phyloP scores from a whole-genome alignment of 1,284 basidiomycete species.

The Exobasidium rhododendri region DNA sequence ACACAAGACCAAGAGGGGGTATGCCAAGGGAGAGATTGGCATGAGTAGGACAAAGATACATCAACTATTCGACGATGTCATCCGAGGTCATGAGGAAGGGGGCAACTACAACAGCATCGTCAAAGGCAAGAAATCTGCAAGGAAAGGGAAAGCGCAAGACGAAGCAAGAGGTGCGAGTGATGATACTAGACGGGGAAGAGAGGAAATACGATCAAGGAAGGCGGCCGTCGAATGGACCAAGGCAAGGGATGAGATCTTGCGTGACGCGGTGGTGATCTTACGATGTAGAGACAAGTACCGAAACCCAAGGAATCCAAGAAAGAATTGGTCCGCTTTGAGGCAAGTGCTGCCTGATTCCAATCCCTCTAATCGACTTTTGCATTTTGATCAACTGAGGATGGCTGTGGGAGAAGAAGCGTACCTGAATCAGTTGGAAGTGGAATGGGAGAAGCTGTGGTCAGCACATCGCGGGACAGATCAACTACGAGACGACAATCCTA shows the following conservation, averaged over 20 bases:
- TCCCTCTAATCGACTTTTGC: conserved; percentile 68
- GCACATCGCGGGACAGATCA: conserved; percentile 66
- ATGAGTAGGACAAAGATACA: background rate
- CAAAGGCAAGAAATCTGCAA: background rate
- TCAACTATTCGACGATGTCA: background rate
- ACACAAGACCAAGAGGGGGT: background rate
- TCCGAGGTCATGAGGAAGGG: background rate
- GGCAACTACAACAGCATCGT: background rate
- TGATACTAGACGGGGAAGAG: background rate
- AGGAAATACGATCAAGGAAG: background rate
- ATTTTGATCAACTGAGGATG: conserved; percentile 63
- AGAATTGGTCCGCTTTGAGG: conserved; percentile 69
- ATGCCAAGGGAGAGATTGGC: background rate
- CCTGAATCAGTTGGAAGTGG: conserved; percentile 72
- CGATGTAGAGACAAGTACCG: conserved; percentile 68
- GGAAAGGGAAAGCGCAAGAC: background rate
- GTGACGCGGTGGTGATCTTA: conserved; percentile 78
- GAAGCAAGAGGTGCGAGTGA: background rate
- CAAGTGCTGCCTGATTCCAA: conserved; percentile 74
- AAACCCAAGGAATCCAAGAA: conserved; percentile 32
- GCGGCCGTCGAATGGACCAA: conserved; percentile 63
- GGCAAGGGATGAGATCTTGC: conserved; percentile 79
- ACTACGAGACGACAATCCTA: conserved; percentile 70
- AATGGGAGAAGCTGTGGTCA: conserved; percentile 74
- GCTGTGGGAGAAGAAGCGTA: conserved; percentile 70